Conservation (phyloP, 2,329 filamentous ascomycete species). For the Trichoderma cornu-damae region DNA sequence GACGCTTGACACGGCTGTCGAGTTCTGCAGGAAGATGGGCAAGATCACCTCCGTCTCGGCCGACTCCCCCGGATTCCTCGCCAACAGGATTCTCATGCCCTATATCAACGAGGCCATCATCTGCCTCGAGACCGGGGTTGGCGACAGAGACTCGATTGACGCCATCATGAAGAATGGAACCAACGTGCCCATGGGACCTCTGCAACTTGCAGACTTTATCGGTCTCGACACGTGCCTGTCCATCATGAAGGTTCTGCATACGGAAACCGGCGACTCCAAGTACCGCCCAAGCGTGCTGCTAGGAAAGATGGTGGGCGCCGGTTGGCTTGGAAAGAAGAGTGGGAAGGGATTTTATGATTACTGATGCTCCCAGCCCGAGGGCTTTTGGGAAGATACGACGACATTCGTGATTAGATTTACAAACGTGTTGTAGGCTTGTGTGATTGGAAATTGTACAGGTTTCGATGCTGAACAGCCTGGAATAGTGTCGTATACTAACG, state of each 20-base stretch:
- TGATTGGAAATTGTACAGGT: not conserved
- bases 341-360: constrained; percentile 96
- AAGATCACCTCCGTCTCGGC: constrained; percentile 85
- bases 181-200: constrained; percentile 95
- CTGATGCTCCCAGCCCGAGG: constrained; percentile 32
- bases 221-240: constrained; percentile 92
- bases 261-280: constrained; percentile 91
- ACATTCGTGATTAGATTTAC: not conserved
- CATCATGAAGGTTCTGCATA: constrained; percentile 93
- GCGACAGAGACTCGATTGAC: constrained; percentile 86
- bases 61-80: constrained; percentile 89
- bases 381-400: not conserved
- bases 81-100: constrained; percentile 96
- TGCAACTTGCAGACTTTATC: constrained; percentile 94
- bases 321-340: constrained; percentile 96
- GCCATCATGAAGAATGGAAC: constrained; percentile 99
- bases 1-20: constrained; percentile 76
- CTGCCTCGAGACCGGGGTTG: constrained; percentile 89
- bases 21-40: constrained; percentile 86
- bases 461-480: not conserved
- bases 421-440: not conserved
- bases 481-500: no score
- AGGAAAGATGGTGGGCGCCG: constrained; percentile 94
- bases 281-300: constrained; percentile 86
- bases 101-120: constrained; percentile 99